Evolutionary conservation across 2,329 filamentous ascomycete species (phyloP).

Genomic region (Calonectria multiphialidica): DNA sequence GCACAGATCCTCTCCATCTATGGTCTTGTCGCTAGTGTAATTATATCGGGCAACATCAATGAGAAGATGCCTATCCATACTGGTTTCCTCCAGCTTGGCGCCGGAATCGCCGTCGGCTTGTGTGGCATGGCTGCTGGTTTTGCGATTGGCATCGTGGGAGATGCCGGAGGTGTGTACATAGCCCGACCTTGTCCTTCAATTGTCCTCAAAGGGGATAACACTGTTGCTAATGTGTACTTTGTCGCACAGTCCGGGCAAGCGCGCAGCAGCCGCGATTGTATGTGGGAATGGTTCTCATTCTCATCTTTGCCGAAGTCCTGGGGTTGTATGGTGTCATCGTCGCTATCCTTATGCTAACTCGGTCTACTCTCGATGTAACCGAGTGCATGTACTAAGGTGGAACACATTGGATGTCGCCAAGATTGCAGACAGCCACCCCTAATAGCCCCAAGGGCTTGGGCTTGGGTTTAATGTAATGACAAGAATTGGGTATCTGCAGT

Average conservation of each 20-base stretch:
- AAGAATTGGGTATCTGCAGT: slow-evolving; percentile 43
- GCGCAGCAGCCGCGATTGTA: slow-evolving; percentile 61
- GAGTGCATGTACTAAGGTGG: slow-evolving; percentile 50
- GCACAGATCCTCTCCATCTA: slow-evolving; percentile 62
- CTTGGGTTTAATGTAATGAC: not conserved
- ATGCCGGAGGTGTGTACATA: slow-evolving; percentile 54
- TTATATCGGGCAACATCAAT: slow-evolving; percentile 55
- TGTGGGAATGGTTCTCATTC: slow-evolving; percentile 60
- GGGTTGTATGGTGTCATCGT: slow-evolving; percentile 62
- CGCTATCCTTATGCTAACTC: slow-evolving; percentile 61
- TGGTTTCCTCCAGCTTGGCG: slow-evolving; percentile 58
- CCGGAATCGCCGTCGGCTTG: slow-evolving; percentile 57
- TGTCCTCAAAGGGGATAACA: not conserved
- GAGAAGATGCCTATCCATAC: slow-evolving; percentile 58
- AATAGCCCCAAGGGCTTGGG: not conserved
- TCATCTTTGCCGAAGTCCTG: slow-evolving; percentile 61
- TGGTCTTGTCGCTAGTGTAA: slow-evolving; percentile 58
- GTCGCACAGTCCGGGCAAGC: slow-evolving; percentile 54
- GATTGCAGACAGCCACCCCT: not conserved
- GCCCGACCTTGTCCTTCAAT: not conserved
- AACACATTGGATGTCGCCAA: not conserved
- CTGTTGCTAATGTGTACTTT: not conserved
- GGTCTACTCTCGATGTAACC: slow-evolving; percentile 53
- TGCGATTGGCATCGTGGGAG: slow-evolving; percentile 60
- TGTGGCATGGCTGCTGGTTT: slow-evolving; percentile 60